Base-by-base conservation (phyloP, 2,329 filamentous ascomycete genomes). In the Alternaria angustiovoidea region DNA sequence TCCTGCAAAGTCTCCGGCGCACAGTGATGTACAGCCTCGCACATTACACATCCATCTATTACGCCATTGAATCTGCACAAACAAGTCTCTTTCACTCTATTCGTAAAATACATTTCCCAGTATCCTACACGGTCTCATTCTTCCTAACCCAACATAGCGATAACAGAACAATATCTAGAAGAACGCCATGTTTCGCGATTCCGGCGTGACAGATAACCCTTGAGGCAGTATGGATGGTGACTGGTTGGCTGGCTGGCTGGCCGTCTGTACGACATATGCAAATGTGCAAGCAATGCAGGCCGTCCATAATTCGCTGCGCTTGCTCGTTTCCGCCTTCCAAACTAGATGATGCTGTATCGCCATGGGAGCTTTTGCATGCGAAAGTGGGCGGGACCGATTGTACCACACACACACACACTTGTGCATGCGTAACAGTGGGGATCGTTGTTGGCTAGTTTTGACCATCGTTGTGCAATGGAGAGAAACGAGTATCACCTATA, bases 1-100 rank as follows among this genome's bases (percentile, higher is more conserved):
- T 38, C 20, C 3, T 49, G 46, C 46, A 48, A 36, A 36, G 46
- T 38, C 32, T 36, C 46, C 32, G 46, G n/a, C 46, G 32, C 46
- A 49, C 20, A 49, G n/a, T 36, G 32, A 36, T 38, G 34, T 24
- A 51, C 34, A 51, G 49, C 34, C 16, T 18, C 24, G 36, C n/a
- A 22, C 49, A 24, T 41, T 38, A 22, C 36, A 30, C n/a, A n/a
- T 38, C 36, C 32, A n/a, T 41, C 49, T 16, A 20, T 18, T 9
- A 41, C 36, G 22, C 18, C 51, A 47, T 43, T 38, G 20, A 8
- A 9, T 43, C 38, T 20, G 38, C 38, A 32, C 38, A 32, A 11
- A 54, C 39, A 54, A 28, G 51, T 30, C 41, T 46, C 51, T 38
- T 26, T 54, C 41, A 54, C 51, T 54, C 30, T 38, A 54, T 30